phyloP scores from a whole-genome alignment of 2,329 filamentous ascomycete genomes.

The Alternaria triticimaculans region DNA sequence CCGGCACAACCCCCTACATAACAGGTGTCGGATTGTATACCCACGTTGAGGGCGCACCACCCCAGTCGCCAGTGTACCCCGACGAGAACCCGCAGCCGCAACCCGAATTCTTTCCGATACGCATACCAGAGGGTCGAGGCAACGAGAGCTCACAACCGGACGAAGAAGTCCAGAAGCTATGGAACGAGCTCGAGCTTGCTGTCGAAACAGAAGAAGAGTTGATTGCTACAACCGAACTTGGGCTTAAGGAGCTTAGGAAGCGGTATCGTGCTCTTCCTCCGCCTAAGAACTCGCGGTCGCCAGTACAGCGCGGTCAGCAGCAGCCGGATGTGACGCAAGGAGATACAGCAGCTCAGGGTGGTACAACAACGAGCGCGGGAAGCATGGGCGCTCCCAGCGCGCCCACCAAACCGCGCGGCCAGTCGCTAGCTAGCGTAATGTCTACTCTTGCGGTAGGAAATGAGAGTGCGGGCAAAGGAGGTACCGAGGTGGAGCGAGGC shows the following conservation, averaged over 20 bases:
- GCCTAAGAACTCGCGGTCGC: neutral
- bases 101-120: constrained; percentile 4
- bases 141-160: neutral
- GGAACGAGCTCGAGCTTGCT: neutral
- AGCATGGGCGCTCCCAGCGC: neutral
- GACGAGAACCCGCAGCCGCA: neutral
- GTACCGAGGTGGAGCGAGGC: neutral
- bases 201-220: constrained; percentile 1
- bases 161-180: neutral
- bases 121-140: neutral
- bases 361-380: neutral
- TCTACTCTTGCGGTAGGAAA: neutral
- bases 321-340: neutral
- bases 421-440: neutral
- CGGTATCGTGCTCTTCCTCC: neutral
- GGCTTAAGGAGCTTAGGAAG: constrained; percentile 2
- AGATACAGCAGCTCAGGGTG: neutral
- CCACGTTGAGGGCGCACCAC: constrained; percentile 20
- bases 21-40: constrained; percentile 38
- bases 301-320: neutral
- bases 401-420: neutral
- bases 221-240: neutral
- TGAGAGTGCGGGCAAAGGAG: neutral
- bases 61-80: neutral
- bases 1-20: constrained; percentile 12